phyloP scores from a whole-genome alignment of 2,329 filamentous ascomycete genomes.

The Plectosphaerella cucumerina region DNA sequence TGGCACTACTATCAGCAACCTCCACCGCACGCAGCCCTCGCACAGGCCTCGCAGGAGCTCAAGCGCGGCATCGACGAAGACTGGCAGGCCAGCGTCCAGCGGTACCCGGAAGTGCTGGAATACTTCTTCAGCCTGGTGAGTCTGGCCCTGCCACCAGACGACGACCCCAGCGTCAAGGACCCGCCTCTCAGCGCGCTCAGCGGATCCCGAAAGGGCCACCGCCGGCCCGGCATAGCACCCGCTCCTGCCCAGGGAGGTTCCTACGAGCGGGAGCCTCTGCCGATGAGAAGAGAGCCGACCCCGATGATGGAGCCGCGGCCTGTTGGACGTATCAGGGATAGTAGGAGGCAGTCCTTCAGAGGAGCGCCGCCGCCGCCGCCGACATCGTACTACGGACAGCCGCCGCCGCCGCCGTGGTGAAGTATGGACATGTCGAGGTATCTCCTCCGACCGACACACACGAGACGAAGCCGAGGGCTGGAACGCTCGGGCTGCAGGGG shows the following conservation, averaged over 20 bases:
- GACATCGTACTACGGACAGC: conserved; percentile 3
- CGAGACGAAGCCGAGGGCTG: background rate
- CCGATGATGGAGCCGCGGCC: conserved; percentile 32
- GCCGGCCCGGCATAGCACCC: conserved; percentile 18
- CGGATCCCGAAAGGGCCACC: conserved; percentile 41
- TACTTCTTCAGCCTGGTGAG: conserved; percentile 74
- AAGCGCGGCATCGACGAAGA: conserved; percentile 75
- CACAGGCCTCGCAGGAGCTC: conserved; percentile 59
- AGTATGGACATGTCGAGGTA: background rate
- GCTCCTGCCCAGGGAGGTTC: conserved; percentile 11
- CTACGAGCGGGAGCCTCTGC: conserved; percentile 24
- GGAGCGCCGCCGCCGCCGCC: conserved; percentile 4
- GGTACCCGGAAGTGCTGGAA: conserved; percentile 77
- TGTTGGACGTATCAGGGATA: conserved; percentile 11
- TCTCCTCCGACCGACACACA: background rate
- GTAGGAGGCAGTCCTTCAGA: background rate
- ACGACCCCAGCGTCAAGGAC: conserved; percentile 54
- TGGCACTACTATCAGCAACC: conserved; percentile 53
- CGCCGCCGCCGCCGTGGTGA: background rate
- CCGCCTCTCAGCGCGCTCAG: conserved; percentile 53
- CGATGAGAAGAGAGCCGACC: conserved; percentile 31
- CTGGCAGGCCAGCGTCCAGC: conserved; percentile 70
- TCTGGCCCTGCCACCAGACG: conserved; percentile 59
- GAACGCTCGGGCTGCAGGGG: background rate
- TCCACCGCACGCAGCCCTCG: conserved; percentile 59